A percentile compares a stretch with the other conserved stretches of the same genome.
phyloP scores from a whole-genome alignment of 2,329 filamentous ascomycete species.

The Aspergillus melleus region DNA sequence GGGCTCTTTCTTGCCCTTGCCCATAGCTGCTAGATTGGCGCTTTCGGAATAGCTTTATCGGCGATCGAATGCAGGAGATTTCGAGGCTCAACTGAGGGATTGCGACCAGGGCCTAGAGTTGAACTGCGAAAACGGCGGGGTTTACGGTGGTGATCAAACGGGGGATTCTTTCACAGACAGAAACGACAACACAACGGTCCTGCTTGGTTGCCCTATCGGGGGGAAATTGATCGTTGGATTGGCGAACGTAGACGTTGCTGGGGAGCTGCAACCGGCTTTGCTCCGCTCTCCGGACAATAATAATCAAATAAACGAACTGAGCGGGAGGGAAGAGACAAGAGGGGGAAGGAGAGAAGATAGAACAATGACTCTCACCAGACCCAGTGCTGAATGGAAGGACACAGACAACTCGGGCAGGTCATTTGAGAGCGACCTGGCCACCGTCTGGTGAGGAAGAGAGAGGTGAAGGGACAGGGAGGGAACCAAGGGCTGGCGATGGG shows the following conservation, averaged over 20 bases:
- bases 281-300: constrained; percentile 21
- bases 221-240: constrained; percentile 16
- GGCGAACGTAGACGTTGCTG: constrained; percentile 19
- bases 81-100: constrained; percentile 13
- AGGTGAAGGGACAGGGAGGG: constrained; percentile 5
- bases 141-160: constrained; percentile 7
- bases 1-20: constrained; percentile 21
- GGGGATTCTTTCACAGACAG: neutral
- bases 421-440: constrained; percentile 26
- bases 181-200: neutral
- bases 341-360: constrained; percentile 3
- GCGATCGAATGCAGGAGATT: constrained; percentile 18
- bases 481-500: constrained; percentile 20
- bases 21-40: constrained; percentile 18
- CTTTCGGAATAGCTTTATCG: constrained; percentile 10
- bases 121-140: constrained; percentile 15
- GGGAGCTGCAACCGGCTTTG: constrained; percentile 17
- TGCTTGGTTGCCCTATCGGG: neutral
- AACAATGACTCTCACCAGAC: constrained; percentile 21
- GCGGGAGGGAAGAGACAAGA: constrained; percentile 15
- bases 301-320: constrained; percentile 18
- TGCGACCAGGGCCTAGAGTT: constrained; percentile 21
- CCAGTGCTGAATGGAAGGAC: constrained; percentile 14
- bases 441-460: constrained; percentile 23
- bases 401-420: constrained; percentile 19